A percentile compares a stretch with the other conserved stretches of the same genome.
Evolutionary conservation across 108 stramenopile genomes (phyloP).

Genomic region (Pseudonitzschia multiseries): DNA sequence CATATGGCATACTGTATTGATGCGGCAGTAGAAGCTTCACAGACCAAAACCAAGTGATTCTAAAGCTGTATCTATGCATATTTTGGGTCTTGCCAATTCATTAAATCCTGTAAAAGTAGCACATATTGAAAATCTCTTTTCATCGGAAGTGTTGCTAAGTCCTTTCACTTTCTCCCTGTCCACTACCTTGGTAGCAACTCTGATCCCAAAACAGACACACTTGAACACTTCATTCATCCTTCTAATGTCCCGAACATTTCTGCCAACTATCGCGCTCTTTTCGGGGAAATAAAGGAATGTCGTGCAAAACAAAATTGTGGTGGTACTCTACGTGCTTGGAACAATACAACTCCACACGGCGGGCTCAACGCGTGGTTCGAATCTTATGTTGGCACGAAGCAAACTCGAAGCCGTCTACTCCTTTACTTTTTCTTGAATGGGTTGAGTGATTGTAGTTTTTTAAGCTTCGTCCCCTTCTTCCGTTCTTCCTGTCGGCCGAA

Average conservation of each 20-base stretch:
- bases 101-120: neutral
- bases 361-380: neutral
- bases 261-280: neutral
- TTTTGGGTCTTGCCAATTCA: neutral
- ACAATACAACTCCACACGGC: neutral
- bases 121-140: neutral
- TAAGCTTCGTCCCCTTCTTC: neutral
- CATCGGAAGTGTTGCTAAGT: neutral
- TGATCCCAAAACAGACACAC: neutral
- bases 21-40: no score
- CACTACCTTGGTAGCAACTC: no score
- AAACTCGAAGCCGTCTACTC: neutral
- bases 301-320: no score
- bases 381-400: neutral
- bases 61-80: no score
- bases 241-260: neutral
- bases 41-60: no score
- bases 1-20: no score
- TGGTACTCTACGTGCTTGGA: no score
- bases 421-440: constrained; percentile 2
- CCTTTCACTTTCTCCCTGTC: no score
- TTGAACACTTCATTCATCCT: neutral
- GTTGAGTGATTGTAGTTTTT: neutral
- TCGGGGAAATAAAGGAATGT: neutral
- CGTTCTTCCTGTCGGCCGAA: neutral